These are phyloP conservation scores for Ascochyta koolunga DNA, from an alignment of 2,329 filamentous ascomycete species.

Conservation along the genomic window DNA sequence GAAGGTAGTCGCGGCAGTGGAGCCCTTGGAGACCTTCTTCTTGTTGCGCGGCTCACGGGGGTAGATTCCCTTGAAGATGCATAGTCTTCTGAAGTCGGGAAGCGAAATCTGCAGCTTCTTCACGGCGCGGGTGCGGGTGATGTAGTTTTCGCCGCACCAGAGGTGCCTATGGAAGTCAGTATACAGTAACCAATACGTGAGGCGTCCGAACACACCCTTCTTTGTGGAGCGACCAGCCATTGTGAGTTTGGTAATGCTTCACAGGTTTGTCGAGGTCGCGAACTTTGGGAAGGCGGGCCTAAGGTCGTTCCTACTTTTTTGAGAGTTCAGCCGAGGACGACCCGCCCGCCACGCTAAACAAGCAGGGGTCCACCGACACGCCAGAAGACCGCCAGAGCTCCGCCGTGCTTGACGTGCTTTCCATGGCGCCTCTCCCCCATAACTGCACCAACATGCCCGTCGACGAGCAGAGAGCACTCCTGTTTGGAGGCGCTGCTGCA, in stretches of 20 bases:
- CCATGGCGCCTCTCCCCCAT: constrained; percentile 22
- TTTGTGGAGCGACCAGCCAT: constrained; percentile 50
- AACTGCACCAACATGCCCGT: constrained; percentile 50
- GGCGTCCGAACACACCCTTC: constrained; percentile 66
- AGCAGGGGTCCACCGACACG: constrained; percentile 21
- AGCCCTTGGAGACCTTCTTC: constrained; percentile 93
- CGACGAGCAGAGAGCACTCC: constrained; percentile 65
- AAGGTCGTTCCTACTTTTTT: constrained; percentile 17
- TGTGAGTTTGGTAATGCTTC: constrained; percentile 13
- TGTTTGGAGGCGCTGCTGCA: constrained; percentile 77
- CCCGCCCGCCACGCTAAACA: constrained; percentile 24
- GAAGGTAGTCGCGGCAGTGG: constrained; percentile 91
- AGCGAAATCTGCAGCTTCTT: constrained; percentile 97
- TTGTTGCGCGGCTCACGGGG: constrained; percentile 95
- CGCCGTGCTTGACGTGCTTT: constrained; percentile 1
- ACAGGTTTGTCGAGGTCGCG: constrained; percentile 10
- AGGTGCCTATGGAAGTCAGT: constrained; percentile 63
- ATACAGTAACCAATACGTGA: constrained; percentile 3
- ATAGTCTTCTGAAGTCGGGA: constrained; percentile 95
- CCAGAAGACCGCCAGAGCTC: constrained; percentile 7
- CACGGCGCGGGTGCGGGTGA: constrained; percentile 94
- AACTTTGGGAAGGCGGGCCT: constrained; percentile 17
- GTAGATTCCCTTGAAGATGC: constrained; percentile 99
- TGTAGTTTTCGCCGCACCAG: constrained; percentile 98
- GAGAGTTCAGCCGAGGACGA: constrained; percentile 25